phyloP scores from a whole-genome alignment of 1,284 basidiomycete species.

The Austroboletus novae-zelandiae region DNA sequence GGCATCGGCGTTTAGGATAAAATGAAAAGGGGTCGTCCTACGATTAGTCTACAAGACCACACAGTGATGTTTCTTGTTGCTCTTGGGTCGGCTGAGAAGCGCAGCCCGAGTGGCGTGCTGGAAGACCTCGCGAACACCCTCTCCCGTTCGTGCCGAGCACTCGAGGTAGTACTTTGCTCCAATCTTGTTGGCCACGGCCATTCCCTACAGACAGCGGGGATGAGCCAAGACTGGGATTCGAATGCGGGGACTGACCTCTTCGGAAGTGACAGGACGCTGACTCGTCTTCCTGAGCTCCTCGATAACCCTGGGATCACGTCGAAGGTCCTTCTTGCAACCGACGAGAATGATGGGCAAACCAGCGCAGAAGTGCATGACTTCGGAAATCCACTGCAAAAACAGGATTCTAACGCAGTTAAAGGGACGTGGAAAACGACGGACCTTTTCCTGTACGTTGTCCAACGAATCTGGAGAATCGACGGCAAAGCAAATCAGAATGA shows the following conservation, averaged over 20 bases:
- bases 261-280: constrained; percentile 76
- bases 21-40: constrained; percentile 13
- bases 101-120: constrained; percentile 85
- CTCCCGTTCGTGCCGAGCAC: constrained; percentile 86
- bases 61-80: constrained; percentile 44
- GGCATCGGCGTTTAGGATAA: constrained; percentile 21
- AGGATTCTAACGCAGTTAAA: constrained; percentile 6
- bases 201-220: constrained; percentile 50
- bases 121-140: constrained; percentile 91
- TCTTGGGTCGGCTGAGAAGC: constrained; percentile 51
- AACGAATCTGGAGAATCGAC: constrained; percentile 91
- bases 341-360: constrained; percentile 88
- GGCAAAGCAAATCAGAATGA: constrained; percentile 92
- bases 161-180: constrained; percentile 87
- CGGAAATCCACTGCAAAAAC: constrained; percentile 78
- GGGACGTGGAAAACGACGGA: constrained; percentile 34
- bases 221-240: neutral
- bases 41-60: constrained; percentile 51
- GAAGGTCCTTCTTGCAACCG: constrained; percentile 90
- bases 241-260: constrained; percentile 49
- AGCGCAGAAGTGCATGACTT: constrained; percentile 91
- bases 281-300: constrained; percentile 81
- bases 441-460: constrained; percentile 96
- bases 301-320: constrained; percentile 75
- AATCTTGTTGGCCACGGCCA: constrained; percentile 87